These are phyloP conservation scores for Dioscorea dumetorum DNA, from an alignment of 106 monocot species.

Conservation along the genomic window DNA sequence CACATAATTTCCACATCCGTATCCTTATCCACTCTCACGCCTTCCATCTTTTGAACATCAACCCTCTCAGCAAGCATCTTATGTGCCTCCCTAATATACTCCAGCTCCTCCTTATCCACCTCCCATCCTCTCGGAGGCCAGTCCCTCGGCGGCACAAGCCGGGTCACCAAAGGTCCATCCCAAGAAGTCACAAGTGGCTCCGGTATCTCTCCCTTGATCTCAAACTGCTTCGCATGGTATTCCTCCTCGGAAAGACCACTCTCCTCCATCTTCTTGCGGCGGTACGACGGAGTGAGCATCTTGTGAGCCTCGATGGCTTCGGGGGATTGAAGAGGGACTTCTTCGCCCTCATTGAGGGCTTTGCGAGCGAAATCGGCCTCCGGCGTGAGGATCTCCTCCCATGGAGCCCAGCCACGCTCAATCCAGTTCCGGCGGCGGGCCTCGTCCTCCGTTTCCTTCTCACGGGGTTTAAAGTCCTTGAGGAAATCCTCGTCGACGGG, in stretches of 20 bases:
- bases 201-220: conserved; percentile 64
- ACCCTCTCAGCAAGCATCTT: conserved; percentile 45
- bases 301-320: conserved; percentile 82
- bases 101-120: conserved; percentile 78
- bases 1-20: conserved; percentile 34
- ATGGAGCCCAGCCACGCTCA: conserved; percentile 92
- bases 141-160: conserved; percentile 77
- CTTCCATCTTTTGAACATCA: conserved; percentile 30
- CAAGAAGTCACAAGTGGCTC: conserved; percentile 60
- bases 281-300: conserved; percentile 82
- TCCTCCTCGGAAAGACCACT: conserved; percentile 64
- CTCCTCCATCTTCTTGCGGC: conserved; percentile 70
- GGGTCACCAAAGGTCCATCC: conserved; percentile 54
- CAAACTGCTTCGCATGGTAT: conserved; percentile 47
- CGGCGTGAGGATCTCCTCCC: conserved; percentile 91
- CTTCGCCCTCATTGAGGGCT: conserved; percentile 87
- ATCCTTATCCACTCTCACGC: neutral
- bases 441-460: conserved; percentile 63
- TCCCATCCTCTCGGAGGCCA: conserved; percentile 97
- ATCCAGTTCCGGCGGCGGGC: conserved; percentile 78
- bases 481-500: conserved; percentile 69
- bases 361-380: conserved; percentile 90
- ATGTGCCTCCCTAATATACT: conserved; percentile 74
- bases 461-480: conserved; percentile 36
- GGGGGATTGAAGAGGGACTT: conserved; percentile 75